Evolutionary conservation across 78 protist species (phyloP), one percentile per base, ranked within the genome.

Genomic region (Planoprotostelium fungivorum): DNA sequence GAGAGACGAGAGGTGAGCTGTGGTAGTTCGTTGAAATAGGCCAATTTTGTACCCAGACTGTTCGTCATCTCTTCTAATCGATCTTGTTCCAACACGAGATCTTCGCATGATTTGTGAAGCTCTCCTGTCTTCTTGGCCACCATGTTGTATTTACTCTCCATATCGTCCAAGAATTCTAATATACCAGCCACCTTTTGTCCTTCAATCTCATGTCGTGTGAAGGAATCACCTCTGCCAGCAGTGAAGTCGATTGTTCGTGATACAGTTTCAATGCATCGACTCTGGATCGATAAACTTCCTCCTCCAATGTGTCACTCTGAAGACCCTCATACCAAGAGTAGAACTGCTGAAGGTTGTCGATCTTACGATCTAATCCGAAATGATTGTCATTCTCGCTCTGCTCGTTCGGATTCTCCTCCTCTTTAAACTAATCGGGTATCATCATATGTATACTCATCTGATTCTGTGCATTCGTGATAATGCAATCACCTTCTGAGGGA

Each of bases 81-180:
- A 84, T 89, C 94, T 51, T 92, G 92, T 89, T 92, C 94, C 35
- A 84, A 88, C 35, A 92, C 89, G 90, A 92, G 89, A 84, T 92
- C 89, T 89, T 92, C 94, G 88, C 94, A 92, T 35, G 91, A 89
- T 34, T 92, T 90, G 85, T 88, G 86, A 36, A 92, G 73, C 87
- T 92, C 92, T 63, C 84, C 83, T 25, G 94, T 92, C 84, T 92
- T 92, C 29, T 92, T 92, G 35, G 94, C 89, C 34, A 92, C 73
- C 5, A 51, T 5, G 73, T 51, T 51, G 16, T 51, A 51, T 51
- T 51, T 51, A 25, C 31, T 51, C 16, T 51, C 73, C 73, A 51
- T 25, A 51, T 51, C 73, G 16, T 5, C 16, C 16, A 51, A 16
- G 16, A 25, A 51, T 51, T 51, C 31, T 16, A 51, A 51, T 51